Percentiles rank a stretch among this genome's conserved stretches.
Conservation (phyloP, 371 early-diverging fungal genomes). For the Choanephora cucurbitarum region DNA sequence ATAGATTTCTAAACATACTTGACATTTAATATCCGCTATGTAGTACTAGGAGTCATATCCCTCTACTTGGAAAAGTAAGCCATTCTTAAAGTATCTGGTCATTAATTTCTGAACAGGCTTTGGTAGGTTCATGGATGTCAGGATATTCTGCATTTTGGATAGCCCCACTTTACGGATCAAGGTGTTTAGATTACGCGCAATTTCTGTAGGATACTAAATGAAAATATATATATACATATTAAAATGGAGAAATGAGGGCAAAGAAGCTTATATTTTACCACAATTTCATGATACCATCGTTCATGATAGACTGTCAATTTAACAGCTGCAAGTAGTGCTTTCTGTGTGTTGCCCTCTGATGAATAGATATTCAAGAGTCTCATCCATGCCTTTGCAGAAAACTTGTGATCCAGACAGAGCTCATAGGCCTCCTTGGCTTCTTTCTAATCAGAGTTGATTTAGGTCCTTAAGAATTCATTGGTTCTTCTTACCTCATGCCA, state of each 20-base stretch:
- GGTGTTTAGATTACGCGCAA: slow-evolving; percentile 78
- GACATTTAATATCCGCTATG: too few relatives aligned
- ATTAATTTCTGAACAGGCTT: slow-evolving; percentile 77
- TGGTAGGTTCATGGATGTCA: slow-evolving; percentile 87
- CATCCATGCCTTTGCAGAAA: slow-evolving; percentile 87
- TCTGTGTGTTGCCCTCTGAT: slow-evolving; percentile 74
- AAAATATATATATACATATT: not conserved
- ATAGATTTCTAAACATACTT: too few relatives aligned
- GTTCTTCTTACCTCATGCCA: slow-evolving; percentile 57
- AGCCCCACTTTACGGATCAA: slow-evolving; percentile 84
- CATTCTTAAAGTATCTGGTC: slow-evolving; percentile 77
- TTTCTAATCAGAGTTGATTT: slow-evolving; percentile 31
- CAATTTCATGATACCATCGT: slow-evolving; percentile 83
- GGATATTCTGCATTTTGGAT: slow-evolving; percentile 87
- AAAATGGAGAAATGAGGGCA: too few relatives aligned
- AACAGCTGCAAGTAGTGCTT: slow-evolving; percentile 78
- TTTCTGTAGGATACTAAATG: slow-evolving; percentile 82
- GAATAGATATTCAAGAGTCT: slow-evolving; percentile 83
- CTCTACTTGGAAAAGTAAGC: slow-evolving; percentile 82
- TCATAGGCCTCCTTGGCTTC: slow-evolving; percentile 92
- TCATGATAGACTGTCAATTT: slow-evolving; percentile 81
- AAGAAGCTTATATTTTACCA: too few relatives aligned
- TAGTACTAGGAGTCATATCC: slow-evolving; percentile 78
- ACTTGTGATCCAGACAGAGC: slow-evolving; percentile 85
- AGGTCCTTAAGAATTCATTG: slow-evolving; percentile 9